A percentile compares a stretch with the other conserved stretches of the same genome.
These are phyloP conservation scores for Cladosporium sp. DNA, from an alignment of 2,329 filamentous ascomycete species.

Conservation along the genomic window DNA sequence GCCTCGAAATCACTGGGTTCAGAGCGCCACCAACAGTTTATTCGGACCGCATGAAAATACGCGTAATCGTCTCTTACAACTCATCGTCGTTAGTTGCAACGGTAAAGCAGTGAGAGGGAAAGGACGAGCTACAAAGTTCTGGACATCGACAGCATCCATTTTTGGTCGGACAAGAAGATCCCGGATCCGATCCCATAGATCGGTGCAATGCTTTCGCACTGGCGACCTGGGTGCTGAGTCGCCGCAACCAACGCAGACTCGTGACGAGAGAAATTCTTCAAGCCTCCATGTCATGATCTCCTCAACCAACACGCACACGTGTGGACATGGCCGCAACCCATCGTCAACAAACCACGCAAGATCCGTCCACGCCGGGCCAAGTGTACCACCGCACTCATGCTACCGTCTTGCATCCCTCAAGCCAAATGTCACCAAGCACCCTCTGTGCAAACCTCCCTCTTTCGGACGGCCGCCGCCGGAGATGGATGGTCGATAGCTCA, in stretches of 20 bases:
- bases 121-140: neutral
- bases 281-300: neutral
- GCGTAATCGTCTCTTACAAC: neutral
- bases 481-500: constrained; percentile 12
- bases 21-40: neutral
- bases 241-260: neutral
- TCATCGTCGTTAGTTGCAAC: neutral
- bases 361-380: neutral
- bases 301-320: neutral
- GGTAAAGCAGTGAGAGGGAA: neutral
- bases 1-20: neutral
- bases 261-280: constrained; percentile 8
- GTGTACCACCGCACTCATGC: constrained; percentile 4
- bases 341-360: neutral
- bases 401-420: constrained; percentile 11
- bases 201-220: neutral
- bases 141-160: neutral
- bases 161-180: neutral
- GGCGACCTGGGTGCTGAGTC: neutral
- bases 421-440: constrained; percentile 7
- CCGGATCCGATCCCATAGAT: neutral
- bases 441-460: neutral
- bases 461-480: neutral
- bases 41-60: neutral
- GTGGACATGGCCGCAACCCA: neutral